Evolutionary conservation across 164 flowering plant species (phyloP).

Genomic region (Cinnamomum chago): DNA sequence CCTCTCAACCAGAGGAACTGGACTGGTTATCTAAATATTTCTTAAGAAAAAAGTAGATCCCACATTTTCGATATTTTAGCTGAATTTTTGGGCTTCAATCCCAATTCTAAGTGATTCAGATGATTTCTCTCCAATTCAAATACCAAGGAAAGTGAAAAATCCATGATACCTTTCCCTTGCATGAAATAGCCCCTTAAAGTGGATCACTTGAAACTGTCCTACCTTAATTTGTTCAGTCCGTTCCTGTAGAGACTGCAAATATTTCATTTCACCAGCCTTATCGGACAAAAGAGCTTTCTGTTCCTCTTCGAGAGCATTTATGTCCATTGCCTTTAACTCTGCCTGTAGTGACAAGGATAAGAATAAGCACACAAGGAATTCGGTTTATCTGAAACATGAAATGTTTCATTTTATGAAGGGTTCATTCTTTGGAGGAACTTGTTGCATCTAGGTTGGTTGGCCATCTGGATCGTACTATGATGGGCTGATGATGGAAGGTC

Average conservation of each 20-base stretch:
- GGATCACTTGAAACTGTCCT: neutral
- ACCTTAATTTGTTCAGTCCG: constrained; percentile 59
- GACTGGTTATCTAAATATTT: too few species aligned
- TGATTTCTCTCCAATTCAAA: too few species aligned
- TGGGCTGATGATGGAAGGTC: too few species aligned
- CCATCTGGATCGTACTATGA: too few species aligned
- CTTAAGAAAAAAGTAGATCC: too few species aligned
- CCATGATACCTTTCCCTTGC: neutral
- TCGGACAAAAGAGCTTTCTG: constrained; percentile 55
- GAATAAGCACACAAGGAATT: neutral
- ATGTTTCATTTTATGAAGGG: too few species aligned
- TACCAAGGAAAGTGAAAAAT: neutral
- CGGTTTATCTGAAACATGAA: neutral
- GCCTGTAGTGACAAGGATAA: constrained; percentile 28
- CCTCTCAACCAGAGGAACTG: too few species aligned
- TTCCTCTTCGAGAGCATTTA: constrained; percentile 55
- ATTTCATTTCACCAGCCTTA: constrained; percentile 56
- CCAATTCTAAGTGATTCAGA: too few species aligned
- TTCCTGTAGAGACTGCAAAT: constrained; percentile 43
- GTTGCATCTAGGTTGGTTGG: too few species aligned
- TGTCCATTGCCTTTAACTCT: constrained; percentile 49
- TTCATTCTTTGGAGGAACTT: too few species aligned
- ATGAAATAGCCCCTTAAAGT: neutral
- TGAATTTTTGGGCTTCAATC: too few species aligned
- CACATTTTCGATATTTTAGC: too few species aligned